Base-by-base conservation (phyloP, 139 green algal genomes). In the Medakamo hakoo region DNA sequence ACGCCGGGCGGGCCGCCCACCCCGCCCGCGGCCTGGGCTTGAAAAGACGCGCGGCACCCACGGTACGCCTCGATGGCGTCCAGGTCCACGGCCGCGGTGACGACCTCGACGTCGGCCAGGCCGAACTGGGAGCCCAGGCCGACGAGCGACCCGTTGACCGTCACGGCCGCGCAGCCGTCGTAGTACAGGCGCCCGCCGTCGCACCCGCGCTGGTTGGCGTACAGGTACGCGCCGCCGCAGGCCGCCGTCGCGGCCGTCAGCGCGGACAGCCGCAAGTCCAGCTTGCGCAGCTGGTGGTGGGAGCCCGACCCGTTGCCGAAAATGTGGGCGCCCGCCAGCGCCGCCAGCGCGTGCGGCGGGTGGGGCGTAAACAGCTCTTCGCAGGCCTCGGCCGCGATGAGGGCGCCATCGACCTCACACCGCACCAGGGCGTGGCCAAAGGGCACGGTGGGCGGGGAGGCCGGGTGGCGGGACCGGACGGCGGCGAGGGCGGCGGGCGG, bases 171-270 rank as follows among this genome's bases (percentile, higher is more conserved):
- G 57, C 84, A 92, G 49, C 87, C 89, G 68, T 96, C 88, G 66
- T 87, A 99, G 72, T 98, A 98, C 2, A 99, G 83, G 3, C 92
- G 75, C 0, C 85, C 82, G 27, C 93, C 93, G 68, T 99, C 93
- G 71, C 93, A 99, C 28, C 93, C 92, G 30, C 80, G 75, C 79
- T 97, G 91, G 78, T 99, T 99, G 70, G 89, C 81, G 63, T 98
- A 99, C 67, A 99, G 63, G 79, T 98, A 99, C 31, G 95, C 84
- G 5, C 93, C 93, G 3, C 93, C 93, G 0, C 77, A 78, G 73
- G 96, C 96, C 49, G 78, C 71, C 0, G 88, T 98, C 0, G 84
- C 87, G 5, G 70, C 76, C 26, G 69, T 56, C 29, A 99, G 95
- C 0, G 96, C 76, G 63, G 95, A 79, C 67, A 98, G 68, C 4